Evolutionary conservation across 1,284 basidiomycete species (phyloP).

Genomic region (Ganoderma meredithae): DNA sequence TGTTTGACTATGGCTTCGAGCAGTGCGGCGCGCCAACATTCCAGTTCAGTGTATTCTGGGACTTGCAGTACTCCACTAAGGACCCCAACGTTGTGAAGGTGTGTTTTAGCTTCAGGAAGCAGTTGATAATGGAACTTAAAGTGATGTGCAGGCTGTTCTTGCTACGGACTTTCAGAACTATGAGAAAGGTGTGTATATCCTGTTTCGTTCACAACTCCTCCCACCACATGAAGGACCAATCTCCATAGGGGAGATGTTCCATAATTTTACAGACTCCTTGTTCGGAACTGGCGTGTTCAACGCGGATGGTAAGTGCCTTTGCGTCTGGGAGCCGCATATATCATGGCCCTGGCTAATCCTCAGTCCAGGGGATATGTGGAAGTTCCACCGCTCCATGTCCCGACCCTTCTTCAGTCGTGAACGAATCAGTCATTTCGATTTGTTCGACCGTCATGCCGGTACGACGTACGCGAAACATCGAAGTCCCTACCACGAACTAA

Average conservation of each 20-base stretch:
- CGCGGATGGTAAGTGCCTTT: conserved; percentile 45
- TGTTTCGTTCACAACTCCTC: background rate
- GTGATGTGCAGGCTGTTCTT: conserved; percentile 42
- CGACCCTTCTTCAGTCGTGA: conserved; percentile 41
- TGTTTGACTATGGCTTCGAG: conserved; percentile 26
- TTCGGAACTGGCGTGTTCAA: conserved; percentile 57
- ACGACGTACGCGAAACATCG: background rate
- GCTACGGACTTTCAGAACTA: conserved; percentile 52
- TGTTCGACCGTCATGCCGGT: conserved; percentile 52
- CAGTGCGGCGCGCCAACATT: conserved; percentile 30
- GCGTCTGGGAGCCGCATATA: background rate
- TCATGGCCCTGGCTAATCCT: background rate
- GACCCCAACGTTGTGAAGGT: conserved; percentile 33
- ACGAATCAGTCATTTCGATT: conserved; percentile 54
- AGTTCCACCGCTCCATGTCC: conserved; percentile 55
- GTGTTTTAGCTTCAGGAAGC: background rate
- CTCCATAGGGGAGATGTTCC: conserved; percentile 21
- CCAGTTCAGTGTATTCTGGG: conserved; percentile 44
- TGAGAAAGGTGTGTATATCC: conserved; percentile 46
- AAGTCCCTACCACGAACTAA: background rate
- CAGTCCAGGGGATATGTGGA: conserved; percentile 49
- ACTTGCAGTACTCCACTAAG: conserved; percentile 26
- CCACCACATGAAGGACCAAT: background rate
- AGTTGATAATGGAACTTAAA: background rate
- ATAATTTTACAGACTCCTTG: conserved; percentile 41